Percentiles rank a stretch among this genome's conserved stretches.
Evolutionary conservation across 78 protist species (phyloP).

Genomic region (Cyanophora paradoxa): DNA sequence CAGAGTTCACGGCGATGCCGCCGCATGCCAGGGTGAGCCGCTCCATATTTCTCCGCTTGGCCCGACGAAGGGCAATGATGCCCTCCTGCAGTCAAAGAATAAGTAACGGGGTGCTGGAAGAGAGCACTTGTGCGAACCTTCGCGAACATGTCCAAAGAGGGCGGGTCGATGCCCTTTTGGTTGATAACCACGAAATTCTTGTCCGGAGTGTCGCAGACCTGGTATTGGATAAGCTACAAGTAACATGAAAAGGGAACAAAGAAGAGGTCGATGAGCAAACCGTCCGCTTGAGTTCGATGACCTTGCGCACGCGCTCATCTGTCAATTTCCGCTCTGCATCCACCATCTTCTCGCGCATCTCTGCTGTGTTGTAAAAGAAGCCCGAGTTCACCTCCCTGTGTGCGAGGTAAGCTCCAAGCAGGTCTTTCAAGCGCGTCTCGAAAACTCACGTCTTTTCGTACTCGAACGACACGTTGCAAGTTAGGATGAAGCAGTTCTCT

Average conservation of each 20-base stretch:
- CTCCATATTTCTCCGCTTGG: conserved; percentile 98
- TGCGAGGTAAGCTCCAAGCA: not conserved
- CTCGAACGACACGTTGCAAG: conserved; percentile 93
- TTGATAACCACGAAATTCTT: conserved; percentile 90
- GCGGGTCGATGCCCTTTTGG: conserved; percentile 99
- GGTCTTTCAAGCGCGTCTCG: not conserved
- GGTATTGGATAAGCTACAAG: not conserved
- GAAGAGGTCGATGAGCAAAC: conserved; percentile 46
- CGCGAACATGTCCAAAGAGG: conserved; percentile 91
- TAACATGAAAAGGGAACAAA: too few relatives aligned
- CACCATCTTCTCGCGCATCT: conserved; percentile 43
- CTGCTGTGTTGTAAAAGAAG: conserved; percentile 53
- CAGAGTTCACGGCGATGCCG: conserved; percentile 90
- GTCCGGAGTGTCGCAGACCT: conserved; percentile 58
- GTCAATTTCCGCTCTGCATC: conserved; percentile 89
- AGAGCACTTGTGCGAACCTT: conserved; percentile 59
- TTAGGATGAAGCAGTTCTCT: conserved; percentile 66
- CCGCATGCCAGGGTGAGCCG: conserved; percentile 92
- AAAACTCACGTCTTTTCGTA: conserved; percentile 78
- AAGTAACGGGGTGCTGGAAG: not conserved
- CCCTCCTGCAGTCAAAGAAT: too few relatives aligned
- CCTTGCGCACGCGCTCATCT: conserved; percentile 78
- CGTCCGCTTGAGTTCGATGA: conserved; percentile 88
- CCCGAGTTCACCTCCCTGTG: conserved; percentile 85
- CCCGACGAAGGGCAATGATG: conserved; percentile 95